phyloP scores from a whole-genome alignment of 331 rosid species.

The Malus hybrid region DNA sequence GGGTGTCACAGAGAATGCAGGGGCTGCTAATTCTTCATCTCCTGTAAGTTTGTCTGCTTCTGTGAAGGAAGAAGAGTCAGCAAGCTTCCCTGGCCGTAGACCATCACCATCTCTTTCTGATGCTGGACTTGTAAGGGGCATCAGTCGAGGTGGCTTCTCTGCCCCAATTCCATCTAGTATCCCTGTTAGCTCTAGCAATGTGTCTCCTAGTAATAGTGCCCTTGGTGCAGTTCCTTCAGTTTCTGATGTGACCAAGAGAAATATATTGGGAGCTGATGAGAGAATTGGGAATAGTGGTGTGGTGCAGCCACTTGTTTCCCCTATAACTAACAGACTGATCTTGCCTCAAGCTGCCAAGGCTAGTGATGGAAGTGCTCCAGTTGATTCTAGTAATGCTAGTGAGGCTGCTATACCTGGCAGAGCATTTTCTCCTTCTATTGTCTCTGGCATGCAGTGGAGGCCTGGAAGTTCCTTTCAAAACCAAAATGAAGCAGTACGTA shows the following conservation, averaged over 20 bases:
- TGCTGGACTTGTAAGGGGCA: constrained; percentile 55
- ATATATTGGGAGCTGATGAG: constrained; percentile 72
- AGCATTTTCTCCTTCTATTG: constrained; percentile 71
- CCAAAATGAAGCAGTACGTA: constrained; percentile 63
- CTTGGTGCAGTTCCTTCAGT: constrained; percentile 64
- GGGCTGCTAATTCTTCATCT: constrained; percentile 37
- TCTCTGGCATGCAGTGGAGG: constrained; percentile 94
- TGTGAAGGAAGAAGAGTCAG: constrained; percentile 68
- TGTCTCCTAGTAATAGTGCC: constrained; percentile 52
- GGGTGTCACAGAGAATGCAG: constrained; percentile 43
- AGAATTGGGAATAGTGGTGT: constrained; percentile 68
- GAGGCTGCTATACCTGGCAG: constrained; percentile 70
- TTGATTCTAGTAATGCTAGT: constrained; percentile 52
- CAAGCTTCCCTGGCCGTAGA: constrained; percentile 67
- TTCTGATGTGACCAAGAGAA: constrained; percentile 77
- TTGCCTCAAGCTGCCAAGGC: constrained; percentile 65
- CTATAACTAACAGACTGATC: constrained; percentile 55
- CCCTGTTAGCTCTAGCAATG: constrained; percentile 56
- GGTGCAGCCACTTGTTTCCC: constrained; percentile 72
- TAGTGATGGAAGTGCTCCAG: constrained; percentile 55
- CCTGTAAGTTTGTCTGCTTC: constrained; percentile 53
- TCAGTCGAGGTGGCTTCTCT: constrained; percentile 54
- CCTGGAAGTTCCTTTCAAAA: constrained; percentile 84
- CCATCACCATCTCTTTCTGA: constrained; percentile 87
- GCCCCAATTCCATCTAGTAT: constrained; percentile 54